Conservation (phyloP, 257 asterid species). For the Nicotiana otophora region DNA sequence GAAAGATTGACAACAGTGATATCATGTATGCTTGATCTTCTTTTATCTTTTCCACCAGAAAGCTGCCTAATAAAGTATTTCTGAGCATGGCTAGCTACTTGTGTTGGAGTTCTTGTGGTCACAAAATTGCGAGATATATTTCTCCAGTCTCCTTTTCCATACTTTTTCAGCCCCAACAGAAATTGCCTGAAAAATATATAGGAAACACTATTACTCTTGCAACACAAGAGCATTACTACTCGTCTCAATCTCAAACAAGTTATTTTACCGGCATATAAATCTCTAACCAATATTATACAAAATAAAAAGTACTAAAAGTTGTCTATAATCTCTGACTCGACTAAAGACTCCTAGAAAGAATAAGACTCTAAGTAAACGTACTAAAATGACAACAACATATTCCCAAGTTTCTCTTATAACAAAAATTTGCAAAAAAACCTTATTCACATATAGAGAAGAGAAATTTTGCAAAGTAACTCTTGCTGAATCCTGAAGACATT, state of each 20-base stretch:
- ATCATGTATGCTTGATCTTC: slow-evolving; percentile 92
- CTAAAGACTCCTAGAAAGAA: background rate
- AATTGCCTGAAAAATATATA: slow-evolving; percentile 51
- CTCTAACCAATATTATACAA: background rate
- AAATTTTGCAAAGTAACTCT: background rate
- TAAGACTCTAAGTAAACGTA: background rate
- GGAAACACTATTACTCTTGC: background rate
- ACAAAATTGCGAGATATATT: slow-evolving; percentile 84
- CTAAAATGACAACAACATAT: background rate
- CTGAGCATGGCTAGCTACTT: slow-evolving; percentile 95
- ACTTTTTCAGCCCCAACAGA: slow-evolving; percentile 82
- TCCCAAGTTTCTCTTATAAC: background rate
- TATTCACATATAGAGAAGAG: background rate
- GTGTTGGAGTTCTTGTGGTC: slow-evolving; percentile 86
- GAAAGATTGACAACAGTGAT: slow-evolving; percentile 65
- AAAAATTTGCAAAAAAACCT: background rate
- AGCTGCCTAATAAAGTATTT: slow-evolving; percentile 89
- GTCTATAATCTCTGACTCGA: background rate
- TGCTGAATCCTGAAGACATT: background rate
- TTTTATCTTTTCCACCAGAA: slow-evolving; percentile 83
- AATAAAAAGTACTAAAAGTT: background rate
- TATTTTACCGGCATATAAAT: background rate
- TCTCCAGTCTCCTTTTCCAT: slow-evolving; percentile 96
- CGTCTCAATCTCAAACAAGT: background rate
- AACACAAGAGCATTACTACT: background rate